Base-by-base conservation (phyloP, 2,329 filamentous ascomycete species). In the Stemphylium lycopersici region DNA sequence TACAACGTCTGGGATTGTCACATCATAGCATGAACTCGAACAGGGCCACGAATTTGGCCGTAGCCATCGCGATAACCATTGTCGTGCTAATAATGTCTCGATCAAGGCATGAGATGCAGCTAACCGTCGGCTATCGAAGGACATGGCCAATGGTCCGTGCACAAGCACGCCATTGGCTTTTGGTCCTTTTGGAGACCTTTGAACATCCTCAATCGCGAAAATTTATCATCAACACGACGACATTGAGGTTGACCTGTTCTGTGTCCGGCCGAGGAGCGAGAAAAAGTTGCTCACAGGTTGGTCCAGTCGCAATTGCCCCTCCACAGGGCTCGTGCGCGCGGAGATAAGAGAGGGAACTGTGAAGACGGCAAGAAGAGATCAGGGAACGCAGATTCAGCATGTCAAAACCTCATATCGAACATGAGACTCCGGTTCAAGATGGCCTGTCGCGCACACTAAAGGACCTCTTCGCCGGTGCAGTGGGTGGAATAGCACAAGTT, bases 401-500 rank as follows among this genome's bases (percentile, higher is more conserved):
- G 66, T 67, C 65, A 18, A 61, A 67, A 24, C 56, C 66, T 29
- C 76, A 77, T 32, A 72, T 76, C 55, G 78, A 79, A 53, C 63
- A 78, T 22, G 76, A 77, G 56, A 61, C 58, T 12, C 61, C 62
- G 8, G 67, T 68, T 12, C 67, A 69, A 32, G 77, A 76, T 10
- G 57, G 65, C 32, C 57, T 78, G 6, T 71, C 68, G 54, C 67
- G 72, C 48, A 77, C 90, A 44, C 80, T 87, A 68, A 99, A 98
- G 81, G 95, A 99, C 78, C 81, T 99, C 55, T 90, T 93, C 72
- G 86, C 95, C 10, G 95, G 95, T 33, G 95, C 95, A 55, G 90
- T 89, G 6, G 95, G 95, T 60, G 95, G 95, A 67, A 83, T 98
- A 66, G 93, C 95, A 15, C 95, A 99, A 78, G 95, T 99, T 38